Percentiles rank a stretch among this genome's conserved stretches.
phyloP scores from a whole-genome alignment of 306 rosid species.

The Trifolium pratense region DNA sequence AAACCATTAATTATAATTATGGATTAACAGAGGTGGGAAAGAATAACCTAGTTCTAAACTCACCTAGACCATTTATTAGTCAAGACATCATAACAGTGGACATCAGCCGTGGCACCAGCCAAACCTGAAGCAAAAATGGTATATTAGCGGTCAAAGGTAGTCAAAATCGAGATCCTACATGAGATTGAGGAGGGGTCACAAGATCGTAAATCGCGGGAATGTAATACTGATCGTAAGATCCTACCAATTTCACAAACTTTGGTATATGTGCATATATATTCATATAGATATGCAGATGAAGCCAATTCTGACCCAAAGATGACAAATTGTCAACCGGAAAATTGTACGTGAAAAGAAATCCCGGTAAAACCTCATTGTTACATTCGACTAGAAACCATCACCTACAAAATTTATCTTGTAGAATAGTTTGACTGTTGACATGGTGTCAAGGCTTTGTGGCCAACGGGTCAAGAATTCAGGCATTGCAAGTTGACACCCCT shows the following conservation, averaged over 20 bases:
- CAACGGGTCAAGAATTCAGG: constrained; percentile 21
- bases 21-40: constrained; percentile 32
- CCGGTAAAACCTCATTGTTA: background rate
- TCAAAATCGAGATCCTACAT: background rate
- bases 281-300: constrained; percentile 20
- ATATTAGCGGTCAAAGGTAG: constrained; percentile 30
- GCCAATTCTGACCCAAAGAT: constrained; percentile 33
- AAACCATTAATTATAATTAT: constrained; percentile 19
- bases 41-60: constrained; percentile 44
- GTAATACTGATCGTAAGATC: too few species aligned
- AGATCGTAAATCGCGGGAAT: too few species aligned
- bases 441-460: background rate
- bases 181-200: too few species aligned
- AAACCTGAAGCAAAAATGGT: constrained; percentile 76
- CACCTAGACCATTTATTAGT: constrained; percentile 99
- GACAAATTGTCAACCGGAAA: background rate
- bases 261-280: too few species aligned
- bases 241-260: too few species aligned
- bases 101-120: constrained; percentile 99
- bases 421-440: constrained; percentile 10
- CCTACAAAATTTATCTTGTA: background rate
- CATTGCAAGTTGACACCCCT: constrained; percentile 9
- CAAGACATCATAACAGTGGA: constrained; percentile 93
- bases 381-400: constrained; percentile 2
- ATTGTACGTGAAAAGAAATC: background rate